phyloP scores from a whole-genome alignment of 2,329 filamentous ascomycete species.

The Pseudogymnoascus sp. region DNA sequence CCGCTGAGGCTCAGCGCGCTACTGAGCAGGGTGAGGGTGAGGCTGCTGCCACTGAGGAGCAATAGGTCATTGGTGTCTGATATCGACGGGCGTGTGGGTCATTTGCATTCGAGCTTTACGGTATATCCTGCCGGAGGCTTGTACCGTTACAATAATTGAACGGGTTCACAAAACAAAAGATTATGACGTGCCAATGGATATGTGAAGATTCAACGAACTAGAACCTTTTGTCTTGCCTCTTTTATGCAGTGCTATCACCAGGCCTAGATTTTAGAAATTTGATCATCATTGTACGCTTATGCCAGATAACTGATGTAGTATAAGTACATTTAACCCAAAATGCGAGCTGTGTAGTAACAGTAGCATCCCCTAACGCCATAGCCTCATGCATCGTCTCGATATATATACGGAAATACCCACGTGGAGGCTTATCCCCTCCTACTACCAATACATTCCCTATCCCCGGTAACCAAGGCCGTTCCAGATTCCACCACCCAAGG shows the following conservation, averaged over 20 bases:
- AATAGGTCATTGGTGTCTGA: conserved; percentile 24
- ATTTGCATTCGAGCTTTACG: conserved; percentile 26
- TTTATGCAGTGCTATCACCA: neutral
- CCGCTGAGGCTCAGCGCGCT: conserved; percentile 52
- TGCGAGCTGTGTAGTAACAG: conserved; percentile 3
- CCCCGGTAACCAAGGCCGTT: conserved; percentile 4
- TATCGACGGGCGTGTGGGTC: conserved; percentile 26
- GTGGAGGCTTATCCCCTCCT: neutral
- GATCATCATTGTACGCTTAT: conserved; percentile 6
- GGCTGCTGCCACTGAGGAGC: conserved; percentile 36
- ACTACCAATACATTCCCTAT: conserved; percentile 4
- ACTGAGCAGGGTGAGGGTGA: conserved; percentile 44
- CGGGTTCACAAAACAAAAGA: conserved; percentile 19
- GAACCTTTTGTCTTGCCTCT: neutral
- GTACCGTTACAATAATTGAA: conserved; percentile 24
- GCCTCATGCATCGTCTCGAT: conserved; percentile 6
- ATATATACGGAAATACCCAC: conserved; percentile 5
- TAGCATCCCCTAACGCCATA: conserved; percentile 3
- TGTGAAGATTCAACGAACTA: conserved; percentile 29
- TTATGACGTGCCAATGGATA: conserved; percentile 24
- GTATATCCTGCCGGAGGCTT: conserved; percentile 24
- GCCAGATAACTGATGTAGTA: neutral
- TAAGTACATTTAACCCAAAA: conserved; percentile 6
- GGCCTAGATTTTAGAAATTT: conserved; percentile 8
- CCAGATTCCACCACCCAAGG: neutral